Percentiles rank a stretch among this genome's conserved stretches.
Evolutionary conservation across 108 stramenopile genomes (phyloP).

Genomic region (Conticribra guillardii): DNA sequence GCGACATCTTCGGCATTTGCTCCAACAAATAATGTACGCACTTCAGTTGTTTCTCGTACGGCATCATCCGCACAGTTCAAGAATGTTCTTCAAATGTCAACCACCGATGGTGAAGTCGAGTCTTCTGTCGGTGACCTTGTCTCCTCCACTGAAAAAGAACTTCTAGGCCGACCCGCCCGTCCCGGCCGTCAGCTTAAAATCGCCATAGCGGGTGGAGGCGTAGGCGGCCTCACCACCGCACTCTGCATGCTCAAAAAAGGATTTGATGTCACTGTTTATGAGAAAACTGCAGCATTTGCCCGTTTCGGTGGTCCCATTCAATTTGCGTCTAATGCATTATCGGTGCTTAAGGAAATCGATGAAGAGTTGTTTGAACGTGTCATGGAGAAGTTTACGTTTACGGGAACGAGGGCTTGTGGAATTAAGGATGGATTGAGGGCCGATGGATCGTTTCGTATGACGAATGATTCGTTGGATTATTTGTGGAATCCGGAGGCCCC

Average conservation of each 20-base stretch:
- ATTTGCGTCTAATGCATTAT: constrained; percentile 95
- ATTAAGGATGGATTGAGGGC: constrained; percentile 96
- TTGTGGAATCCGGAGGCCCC: constrained; percentile 84
- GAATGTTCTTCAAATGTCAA: constrained; percentile 2
- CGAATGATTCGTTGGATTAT: constrained; percentile 81
- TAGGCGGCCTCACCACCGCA: constrained; percentile 92
- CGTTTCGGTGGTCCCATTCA: constrained; percentile 98
- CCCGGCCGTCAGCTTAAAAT: constrained; percentile 85
- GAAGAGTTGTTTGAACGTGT: constrained; percentile 85
- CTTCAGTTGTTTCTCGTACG: background rate
- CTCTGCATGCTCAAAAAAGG: constrained; percentile 92
- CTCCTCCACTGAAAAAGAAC: constrained; percentile 31
- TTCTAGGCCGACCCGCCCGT: constrained; percentile 73
- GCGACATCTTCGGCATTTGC: constrained; percentile 18
- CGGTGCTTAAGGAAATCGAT: constrained; percentile 93
- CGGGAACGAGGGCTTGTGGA: constrained; percentile 93
- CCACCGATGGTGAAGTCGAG: constrained; percentile 2
- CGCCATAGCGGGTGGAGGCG: constrained; percentile 95
- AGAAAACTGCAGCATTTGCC: constrained; percentile 93
- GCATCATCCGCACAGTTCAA: background rate
- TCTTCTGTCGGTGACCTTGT: background rate
- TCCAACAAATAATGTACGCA: too few species aligned
- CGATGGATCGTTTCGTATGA: constrained; percentile 89
- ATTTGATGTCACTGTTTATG: constrained; percentile 95
- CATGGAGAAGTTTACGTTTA: constrained; percentile 97